Percentiles rank a stretch among this genome's conserved stretches.
phyloP scores from a whole-genome alignment of 73 alveolate genomes.

The Symbiodinium pilosum region DNA sequence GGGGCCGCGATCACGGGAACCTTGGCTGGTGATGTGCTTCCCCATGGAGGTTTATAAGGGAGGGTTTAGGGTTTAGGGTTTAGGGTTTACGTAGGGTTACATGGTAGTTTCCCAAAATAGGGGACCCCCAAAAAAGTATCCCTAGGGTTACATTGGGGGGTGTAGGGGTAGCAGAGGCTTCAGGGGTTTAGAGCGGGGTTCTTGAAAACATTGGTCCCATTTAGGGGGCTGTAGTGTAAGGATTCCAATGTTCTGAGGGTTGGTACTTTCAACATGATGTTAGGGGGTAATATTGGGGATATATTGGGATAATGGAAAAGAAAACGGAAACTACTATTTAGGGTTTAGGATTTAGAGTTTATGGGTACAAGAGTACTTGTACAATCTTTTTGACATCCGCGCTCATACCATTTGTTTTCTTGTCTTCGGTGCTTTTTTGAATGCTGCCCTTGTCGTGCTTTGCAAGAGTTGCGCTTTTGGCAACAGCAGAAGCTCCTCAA shows the following conservation, averaged over 20 bases:
- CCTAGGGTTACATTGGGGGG: not conserved
- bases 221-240: not conserved
- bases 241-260: not conserved
- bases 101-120: too few species aligned
- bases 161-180: not conserved
- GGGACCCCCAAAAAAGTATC: too few species aligned
- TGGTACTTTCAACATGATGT: not conserved
- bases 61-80: not conserved
- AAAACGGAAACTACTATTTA: too few species aligned
- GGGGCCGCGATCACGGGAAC: slow-evolving; percentile 23
- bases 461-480: too few species aligned
- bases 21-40: too few species aligned
- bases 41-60: not conserved
- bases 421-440: too few species aligned
- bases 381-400: too few species aligned
- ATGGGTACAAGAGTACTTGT: too few species aligned
- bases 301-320: not conserved
- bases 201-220: not conserved
- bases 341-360: not conserved
- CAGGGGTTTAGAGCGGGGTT: not conserved
- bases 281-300: not conserved
- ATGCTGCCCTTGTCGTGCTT: too few species aligned
- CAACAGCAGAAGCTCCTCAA: too few species aligned
- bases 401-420: too few species aligned
- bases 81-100: not conserved